Conservation (phyloP, 257 asterid genomes). For the Gentiana dahurica region DNA sequence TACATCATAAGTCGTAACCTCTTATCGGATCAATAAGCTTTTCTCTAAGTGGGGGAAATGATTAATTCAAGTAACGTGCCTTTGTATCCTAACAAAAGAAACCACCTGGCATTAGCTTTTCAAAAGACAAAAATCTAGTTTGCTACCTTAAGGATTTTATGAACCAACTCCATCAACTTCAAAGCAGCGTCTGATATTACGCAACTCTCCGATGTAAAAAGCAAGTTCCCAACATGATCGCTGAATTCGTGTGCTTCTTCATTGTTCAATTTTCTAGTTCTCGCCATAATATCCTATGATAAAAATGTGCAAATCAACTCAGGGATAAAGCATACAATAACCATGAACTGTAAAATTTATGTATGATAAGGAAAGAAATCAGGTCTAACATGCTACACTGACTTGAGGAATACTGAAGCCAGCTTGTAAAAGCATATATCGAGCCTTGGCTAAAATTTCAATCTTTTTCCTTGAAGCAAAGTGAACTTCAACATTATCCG, state of each 20-base stretch:
- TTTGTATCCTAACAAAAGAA: background rate
- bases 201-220: slow-evolving; percentile 81
- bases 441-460: slow-evolving; percentile 81
- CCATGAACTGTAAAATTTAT: no score
- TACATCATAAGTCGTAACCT: no score
- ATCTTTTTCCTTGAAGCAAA: slow-evolving; percentile 82
- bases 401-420: slow-evolving; percentile 73
- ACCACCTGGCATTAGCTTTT: no score
- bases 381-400: slow-evolving; percentile 16
- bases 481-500: slow-evolving; percentile 89
- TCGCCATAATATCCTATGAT: slow-evolving; percentile 34
- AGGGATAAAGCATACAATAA: background rate
- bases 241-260: slow-evolving; percentile 29
- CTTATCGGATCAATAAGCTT: no score
- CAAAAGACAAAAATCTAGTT: background rate
- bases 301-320: slow-evolving; percentile 8
- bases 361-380: no score
- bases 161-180: slow-evolving; percentile 79
- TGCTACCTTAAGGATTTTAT: slow-evolving; percentile 65
- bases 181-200: slow-evolving; percentile 70
- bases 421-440: slow-evolving; percentile 63
- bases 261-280: slow-evolving; percentile 22
- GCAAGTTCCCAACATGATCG: slow-evolving; percentile 37
- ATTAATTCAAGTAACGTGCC: background rate
- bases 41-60: no score